These are phyloP conservation scores for Rosa persica DNA, from an alignment of 306 rosid species.

Conservation along the genomic window DNA sequence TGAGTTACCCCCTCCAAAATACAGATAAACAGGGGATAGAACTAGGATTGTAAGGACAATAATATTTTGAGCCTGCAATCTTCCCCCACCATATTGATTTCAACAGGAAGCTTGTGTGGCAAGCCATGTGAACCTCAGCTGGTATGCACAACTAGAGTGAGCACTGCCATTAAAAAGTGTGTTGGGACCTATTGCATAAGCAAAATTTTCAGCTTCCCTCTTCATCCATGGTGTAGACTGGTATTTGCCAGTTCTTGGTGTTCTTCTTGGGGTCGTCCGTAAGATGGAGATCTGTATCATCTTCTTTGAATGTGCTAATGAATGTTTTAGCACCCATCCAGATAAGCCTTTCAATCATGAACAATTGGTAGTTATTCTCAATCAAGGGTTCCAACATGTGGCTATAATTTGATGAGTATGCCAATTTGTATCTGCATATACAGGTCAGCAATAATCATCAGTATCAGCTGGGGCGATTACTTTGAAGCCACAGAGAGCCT, in stretches of 20 bases:
- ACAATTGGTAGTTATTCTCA: conserved; percentile 78
- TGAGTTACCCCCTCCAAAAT: not conserved
- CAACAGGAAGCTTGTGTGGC: not conserved
- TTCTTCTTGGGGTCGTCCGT: conserved; percentile 94
- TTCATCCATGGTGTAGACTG: conserved; percentile 67
- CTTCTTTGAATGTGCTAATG: conserved; percentile 85
- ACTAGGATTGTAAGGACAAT: not conserved
- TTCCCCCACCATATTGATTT: not conserved
- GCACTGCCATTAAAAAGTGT: not conserved
- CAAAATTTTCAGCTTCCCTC: conserved; percentile 40
- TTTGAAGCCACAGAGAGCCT: not conserved
- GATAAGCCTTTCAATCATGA: conserved; percentile 89
- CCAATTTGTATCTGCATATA: conserved; percentile 70
- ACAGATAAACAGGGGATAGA: not conserved
- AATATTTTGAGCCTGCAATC: not conserved
- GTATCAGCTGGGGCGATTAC: conserved; percentile 7
- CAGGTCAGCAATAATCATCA: conserved; percentile 24
- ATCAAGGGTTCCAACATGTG: conserved; percentile 58
- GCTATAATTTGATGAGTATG: conserved; percentile 79
- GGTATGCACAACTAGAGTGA: not conserved
- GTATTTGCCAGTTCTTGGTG: conserved; percentile 82
- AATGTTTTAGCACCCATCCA: conserved; percentile 75
- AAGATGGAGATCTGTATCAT: conserved; percentile 65
- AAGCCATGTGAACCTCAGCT: not conserved
- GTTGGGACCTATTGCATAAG: not conserved